Evolutionary conservation across 768 basidiomycete species (phyloP).

Genomic region (Asterophora lycoperdoides): DNA sequence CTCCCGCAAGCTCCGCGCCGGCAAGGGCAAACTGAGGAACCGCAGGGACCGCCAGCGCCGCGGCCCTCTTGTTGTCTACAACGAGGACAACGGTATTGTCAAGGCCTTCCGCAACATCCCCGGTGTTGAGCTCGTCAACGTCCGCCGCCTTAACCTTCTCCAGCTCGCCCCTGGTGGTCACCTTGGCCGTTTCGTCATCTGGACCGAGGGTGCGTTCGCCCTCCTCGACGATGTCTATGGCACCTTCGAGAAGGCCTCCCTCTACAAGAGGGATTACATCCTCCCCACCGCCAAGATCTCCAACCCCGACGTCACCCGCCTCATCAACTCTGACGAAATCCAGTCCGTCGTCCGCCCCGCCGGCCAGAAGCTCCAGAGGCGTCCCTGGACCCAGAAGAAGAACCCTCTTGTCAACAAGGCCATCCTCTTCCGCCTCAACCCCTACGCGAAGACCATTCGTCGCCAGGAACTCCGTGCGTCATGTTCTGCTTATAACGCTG

Average conservation of each 20-base stretch:
- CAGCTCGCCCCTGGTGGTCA: slow-evolving; percentile 99
- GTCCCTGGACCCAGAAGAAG: slow-evolving; percentile 99
- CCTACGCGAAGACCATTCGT: slow-evolving; percentile 93
- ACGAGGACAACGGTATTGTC: slow-evolving; percentile 95
- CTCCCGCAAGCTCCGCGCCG: slow-evolving; percentile 94
- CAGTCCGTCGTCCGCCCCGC: slow-evolving; percentile 94
- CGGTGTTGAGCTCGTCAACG: slow-evolving; percentile 96
- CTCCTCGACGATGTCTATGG: slow-evolving; percentile 95
- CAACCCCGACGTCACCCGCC: slow-evolving; percentile 94
- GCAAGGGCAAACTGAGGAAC: slow-evolving; percentile 96
- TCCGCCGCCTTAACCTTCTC: slow-evolving; percentile 91
- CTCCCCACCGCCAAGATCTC: slow-evolving; percentile 94
- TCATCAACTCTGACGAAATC: slow-evolving; percentile 98
- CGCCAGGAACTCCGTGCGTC: slow-evolving; percentile 82
- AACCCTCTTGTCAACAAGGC: slow-evolving; percentile 95
- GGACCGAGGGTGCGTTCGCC: slow-evolving; percentile 93
- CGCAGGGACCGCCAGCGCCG: slow-evolving; percentile 95
- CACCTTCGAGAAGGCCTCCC: slow-evolving; percentile 84
- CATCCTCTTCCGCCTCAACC: slow-evolving; percentile 95
- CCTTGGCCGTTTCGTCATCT: slow-evolving; percentile 98
- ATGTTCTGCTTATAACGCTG: neutral
- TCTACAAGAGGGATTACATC: slow-evolving; percentile 86
- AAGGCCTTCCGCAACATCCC: slow-evolving; percentile 99
- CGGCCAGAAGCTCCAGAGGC: slow-evolving; percentile 78
- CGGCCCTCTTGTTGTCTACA: slow-evolving; percentile 95